Base-by-base conservation (phyloP, 352 stramenopile genomes). In the Phytophthora tubulina region DNA sequence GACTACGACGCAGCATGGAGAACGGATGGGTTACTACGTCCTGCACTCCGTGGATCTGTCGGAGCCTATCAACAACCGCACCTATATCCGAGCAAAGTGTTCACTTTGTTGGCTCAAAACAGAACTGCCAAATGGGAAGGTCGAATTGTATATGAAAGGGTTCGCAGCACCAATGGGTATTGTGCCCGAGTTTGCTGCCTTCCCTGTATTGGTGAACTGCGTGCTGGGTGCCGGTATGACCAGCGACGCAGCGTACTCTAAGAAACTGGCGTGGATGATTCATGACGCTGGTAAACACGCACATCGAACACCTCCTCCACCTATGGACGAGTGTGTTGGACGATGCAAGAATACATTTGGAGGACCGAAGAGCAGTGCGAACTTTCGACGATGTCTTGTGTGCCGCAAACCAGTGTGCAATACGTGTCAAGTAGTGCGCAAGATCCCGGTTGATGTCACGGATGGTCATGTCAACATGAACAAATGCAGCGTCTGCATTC, bases 221-320 rank as follows among this genome's bases (percentile, higher is more conserved):
- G 80, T 89, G 3, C 64, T 78, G 11, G 76, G 85, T 3, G 67
- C 81, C 32, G 60, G 70, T 0, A 81, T 78, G 51, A 81, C 78
- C 3, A 79, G 73, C 14, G 72, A 80, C 48, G 63, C 69, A 3
- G 70, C 72, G 11, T 77, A 80, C 17, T 73, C 68, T 17, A 83
- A 80, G 68, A 83, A 83, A 42, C 63, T 83, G 46, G 68, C 73
- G 42, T 89, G 79, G 80, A 84, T 92, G 70, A 81, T 86, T 41
- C 70, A 73, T 31, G 72, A 82, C 49, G 64, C 67, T 11, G 32
- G 60, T 4, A 53, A 69, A 4, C 36, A 48, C 0, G 51, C 31
- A 31, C 42, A 54, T 44, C 59, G 54, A 3, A 39, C 53, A 9
- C 30, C 61, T 13, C 58, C 61, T 31, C 67, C 71, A 7, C 44